Evolutionary conservation across 805 yeast genomes (phyloP).

Genomic region (Wickerhamomyces ciferrii): DNA sequence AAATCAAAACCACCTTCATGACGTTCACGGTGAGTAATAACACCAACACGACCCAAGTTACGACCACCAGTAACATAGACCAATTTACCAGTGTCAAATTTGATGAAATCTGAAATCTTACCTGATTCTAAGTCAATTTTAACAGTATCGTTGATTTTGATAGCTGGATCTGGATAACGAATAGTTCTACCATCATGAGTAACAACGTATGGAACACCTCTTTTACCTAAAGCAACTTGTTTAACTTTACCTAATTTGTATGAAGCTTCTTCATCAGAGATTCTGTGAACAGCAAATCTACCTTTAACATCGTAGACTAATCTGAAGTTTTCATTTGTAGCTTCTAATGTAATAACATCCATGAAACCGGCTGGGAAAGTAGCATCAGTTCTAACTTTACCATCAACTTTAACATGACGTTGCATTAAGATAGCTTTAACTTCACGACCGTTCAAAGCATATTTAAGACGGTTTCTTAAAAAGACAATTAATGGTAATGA

Average conservation of each 20-base stretch:
- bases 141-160: slow-evolving; percentile 97
- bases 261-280: slow-evolving; percentile 96
- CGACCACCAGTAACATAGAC: slow-evolving; percentile 97
- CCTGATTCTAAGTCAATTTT: slow-evolving; percentile 95
- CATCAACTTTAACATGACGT: slow-evolving; percentile 97
- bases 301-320: slow-evolving; percentile 98
- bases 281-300: slow-evolving; percentile 99
- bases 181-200: slow-evolving; percentile 99
- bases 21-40: slow-evolving; percentile 91
- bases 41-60: slow-evolving; percentile 98
- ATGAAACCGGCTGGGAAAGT: slow-evolving; percentile 99
- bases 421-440: slow-evolving; percentile 97
- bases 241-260: slow-evolving; percentile 98
- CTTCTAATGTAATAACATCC: slow-evolving; percentile 97
- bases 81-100: slow-evolving; percentile 88
- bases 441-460: slow-evolving; percentile 98
- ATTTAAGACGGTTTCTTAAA: slow-evolving; percentile 97
- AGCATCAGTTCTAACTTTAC: slow-evolving; percentile 98
- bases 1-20: slow-evolving; percentile 98
- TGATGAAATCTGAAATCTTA: slow-evolving; percentile 84
- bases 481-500: slow-evolving; percentile 95
- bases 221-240: slow-evolving; percentile 97
- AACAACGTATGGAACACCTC: slow-evolving; percentile 96
- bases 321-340: slow-evolving; percentile 99
- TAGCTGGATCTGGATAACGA: slow-evolving; percentile 98